Base-by-base conservation (phyloP, 1,139 yeast genomes). In the Yamadazyma friedrichii region DNA sequence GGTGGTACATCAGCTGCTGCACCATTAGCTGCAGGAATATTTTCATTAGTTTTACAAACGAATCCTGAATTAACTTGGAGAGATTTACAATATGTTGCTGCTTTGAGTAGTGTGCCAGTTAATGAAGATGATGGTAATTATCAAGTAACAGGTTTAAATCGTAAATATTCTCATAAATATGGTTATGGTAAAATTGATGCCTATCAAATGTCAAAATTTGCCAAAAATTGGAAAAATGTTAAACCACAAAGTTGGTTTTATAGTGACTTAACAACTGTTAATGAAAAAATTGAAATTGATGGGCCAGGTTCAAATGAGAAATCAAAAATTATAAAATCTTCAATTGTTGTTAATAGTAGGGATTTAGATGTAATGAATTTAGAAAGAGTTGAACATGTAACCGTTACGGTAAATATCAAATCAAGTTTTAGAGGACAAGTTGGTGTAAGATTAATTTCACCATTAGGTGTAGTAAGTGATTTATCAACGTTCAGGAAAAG, bases 1-100 rank as follows among this genome's bases (percentile, higher is more conserved):
- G 96, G 98, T 8, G 99, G 99, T 16, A 94, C 99, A 0, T 91
- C 98, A 13, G 98, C 98, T 0, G 98, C 98, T 13, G 98, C 98
- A 0, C 99, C 99, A 0, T 73, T 94, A 42, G 98, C 98, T 0
- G 97, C 98, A 0, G 98, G 98, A 15, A 76, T 94, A 1, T 88
- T 86, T 59, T 79, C 98, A 0, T 70, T 94, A 42, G 88, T 87
- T 2, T 69, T 93, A 39, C 81, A 84, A 52, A 88, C 82, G 2
- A 85, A 95, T 49, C 96, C 97, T 1, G 74, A 82, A 4, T 74
- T 94, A 45, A 87, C 97, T 0, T 94, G 99, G 99, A 79, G 98
- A 59, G 99, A 94, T 58, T 72, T 91, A 44, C 99, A 94, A 64
- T 87, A 89, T 55, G 72, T 94, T 12, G 78, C 88, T 3, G 82